These are phyloP conservation scores for Backusella liffmaniae DNA, from an alignment of 192 early-diverging fungal genomes.

Conservation along the genomic window DNA sequence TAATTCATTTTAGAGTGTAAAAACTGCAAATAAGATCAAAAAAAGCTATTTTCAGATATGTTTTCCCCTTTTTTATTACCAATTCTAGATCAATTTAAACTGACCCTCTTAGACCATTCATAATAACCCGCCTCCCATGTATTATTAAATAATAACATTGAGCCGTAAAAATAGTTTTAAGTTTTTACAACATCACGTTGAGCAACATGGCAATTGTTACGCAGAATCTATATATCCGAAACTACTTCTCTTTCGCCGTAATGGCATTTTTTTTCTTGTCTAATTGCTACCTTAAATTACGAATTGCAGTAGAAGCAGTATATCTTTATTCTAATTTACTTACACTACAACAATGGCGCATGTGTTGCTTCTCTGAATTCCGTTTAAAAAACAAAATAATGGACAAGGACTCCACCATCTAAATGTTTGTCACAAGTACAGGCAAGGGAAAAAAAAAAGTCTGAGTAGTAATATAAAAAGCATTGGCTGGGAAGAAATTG, in stretches of 20 bases:
- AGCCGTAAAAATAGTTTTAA: neutral
- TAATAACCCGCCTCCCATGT: neutral
- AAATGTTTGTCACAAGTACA: neutral
- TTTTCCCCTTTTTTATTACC: neutral
- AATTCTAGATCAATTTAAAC: conserved; percentile 1
- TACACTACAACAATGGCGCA: neutral
- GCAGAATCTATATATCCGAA: neutral
- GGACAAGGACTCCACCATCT: neutral
- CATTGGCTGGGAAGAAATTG: neutral
- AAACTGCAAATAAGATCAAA: neutral
- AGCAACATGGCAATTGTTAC: neutral
- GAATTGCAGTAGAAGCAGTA: neutral
- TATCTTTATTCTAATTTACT: neutral
- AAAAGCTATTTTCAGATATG: conserved; percentile 1
- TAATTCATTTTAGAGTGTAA: neutral
- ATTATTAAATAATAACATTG: neutral
- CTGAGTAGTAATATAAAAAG: neutral
- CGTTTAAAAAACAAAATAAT: neutral
- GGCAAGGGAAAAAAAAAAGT: neutral
- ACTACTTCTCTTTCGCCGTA: neutral
- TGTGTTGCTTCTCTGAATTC: neutral
- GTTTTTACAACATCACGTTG: neutral
- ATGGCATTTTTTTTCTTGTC: neutral
- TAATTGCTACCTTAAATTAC: neutral
- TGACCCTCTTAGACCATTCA: neutral